Evolutionary conservation across 257 asterid species (phyloP), one percentile per base, ranked within the genome.

Genomic region (Anisodus acutangulus): DNA sequence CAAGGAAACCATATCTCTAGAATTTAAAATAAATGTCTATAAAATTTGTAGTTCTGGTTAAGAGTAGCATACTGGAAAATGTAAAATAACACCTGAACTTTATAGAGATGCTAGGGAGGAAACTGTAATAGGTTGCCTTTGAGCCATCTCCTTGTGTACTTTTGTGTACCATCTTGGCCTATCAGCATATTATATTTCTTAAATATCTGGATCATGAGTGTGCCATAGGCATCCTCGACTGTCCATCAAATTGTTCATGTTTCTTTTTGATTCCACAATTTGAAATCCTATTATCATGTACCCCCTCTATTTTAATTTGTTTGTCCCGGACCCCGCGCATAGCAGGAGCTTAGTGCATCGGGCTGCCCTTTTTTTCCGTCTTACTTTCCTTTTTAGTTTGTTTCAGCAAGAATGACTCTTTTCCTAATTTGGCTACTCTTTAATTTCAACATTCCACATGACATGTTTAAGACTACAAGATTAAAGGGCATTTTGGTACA

Each of bases 1-100:
- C 60, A 55, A 55, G n/a, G n/a, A 13, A 55, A 7, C 13, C n/a
- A 55, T 55, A 3, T 55, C 15, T 55, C 60, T 55, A 15, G 60
- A 41, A 41, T 55, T 13, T 4, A 55, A 55, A 66, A 66, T 31
- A 35, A 26, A 64, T 17, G 4, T 35, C 47, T 35, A 66, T 12
- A 31, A 66, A 66, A 66, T 66, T 66, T 66, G 45, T 11, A 66
- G 13, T 66, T 66, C 72, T 66, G 19, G 72, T 66, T 66, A 66
- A 31, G 47, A 66, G 47, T 66, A 66, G 72, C 72, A 66, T 66
- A 66, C 72, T 66, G 2, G 47, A 66, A 66, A 66, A 66, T 66
- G 13, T 66, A 31, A 45, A 66, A 35, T 45, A 66, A 66, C 12
- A 66, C 72, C 5, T 66, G 47, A 16, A 35, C 6, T 35, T 12